A percentile compares a stretch with the other conserved stretches of the same genome.
Conservation (phyloP, 176 grass and related monocot species). For the Chrysopogon serrulatus region DNA sequence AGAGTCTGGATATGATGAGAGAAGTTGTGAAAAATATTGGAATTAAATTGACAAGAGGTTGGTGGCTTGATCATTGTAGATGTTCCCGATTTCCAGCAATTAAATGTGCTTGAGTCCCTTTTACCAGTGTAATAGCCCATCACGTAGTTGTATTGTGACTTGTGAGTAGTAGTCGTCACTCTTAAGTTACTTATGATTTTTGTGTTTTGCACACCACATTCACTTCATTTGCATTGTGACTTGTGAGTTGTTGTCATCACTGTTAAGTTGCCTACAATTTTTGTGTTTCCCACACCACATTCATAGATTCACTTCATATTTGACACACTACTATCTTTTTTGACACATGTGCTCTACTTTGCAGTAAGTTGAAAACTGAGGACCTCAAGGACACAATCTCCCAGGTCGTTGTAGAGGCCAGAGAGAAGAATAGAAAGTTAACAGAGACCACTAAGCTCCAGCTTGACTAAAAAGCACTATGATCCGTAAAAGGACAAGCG, state of each 20-base stretch:
- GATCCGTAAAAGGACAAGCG: conserved; percentile 71
- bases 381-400: conserved; percentile 53
- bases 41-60: background rate
- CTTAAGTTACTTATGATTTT: background rate
- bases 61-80: background rate
- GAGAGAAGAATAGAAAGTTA: conserved; percentile 55
- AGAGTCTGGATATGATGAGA: background rate
- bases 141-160: background rate
- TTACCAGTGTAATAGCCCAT: background rate
- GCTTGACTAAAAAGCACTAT: conserved; percentile 64
- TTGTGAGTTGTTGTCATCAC: too few relatives aligned
- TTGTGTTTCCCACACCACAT: too few relatives aligned
- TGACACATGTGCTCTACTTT: background rate
- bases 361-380: conserved; percentile 49
- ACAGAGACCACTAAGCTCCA: conserved; percentile 53
- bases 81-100: background rate
- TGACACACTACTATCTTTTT: background rate
- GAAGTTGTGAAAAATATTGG: too few relatives aligned
- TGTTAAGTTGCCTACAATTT: too few relatives aligned
- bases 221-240: too few relatives aligned
- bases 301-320: too few relatives aligned
- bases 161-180: background rate
- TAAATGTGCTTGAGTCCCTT: background rate
- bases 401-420: conserved; percentile 29
- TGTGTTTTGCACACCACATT: background rate